phyloP scores from a whole-genome alignment of 73 alveolate species.

The Tetrahymena malaccensis region DNA sequence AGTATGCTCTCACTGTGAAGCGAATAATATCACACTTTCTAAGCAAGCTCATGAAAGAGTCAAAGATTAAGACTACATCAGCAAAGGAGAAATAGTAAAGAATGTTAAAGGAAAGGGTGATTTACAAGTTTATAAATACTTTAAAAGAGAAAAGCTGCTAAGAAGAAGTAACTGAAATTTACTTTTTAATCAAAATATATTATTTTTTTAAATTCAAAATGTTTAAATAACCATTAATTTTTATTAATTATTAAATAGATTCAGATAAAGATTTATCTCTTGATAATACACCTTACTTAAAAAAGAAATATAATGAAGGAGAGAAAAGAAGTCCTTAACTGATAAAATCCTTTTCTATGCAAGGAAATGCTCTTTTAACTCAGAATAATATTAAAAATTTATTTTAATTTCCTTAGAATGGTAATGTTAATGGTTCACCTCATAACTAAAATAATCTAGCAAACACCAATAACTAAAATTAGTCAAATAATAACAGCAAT shows the following conservation, averaged over 20 bases:
- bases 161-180: not conserved
- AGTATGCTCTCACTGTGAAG: constrained; percentile 56
- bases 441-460: not conserved
- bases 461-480: not conserved
- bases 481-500: not conserved
- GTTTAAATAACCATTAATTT: too few relatives aligned
- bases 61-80: not conserved
- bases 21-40: not conserved
- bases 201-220: too few relatives aligned
- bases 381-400: not conserved
- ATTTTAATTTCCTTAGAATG: not conserved
- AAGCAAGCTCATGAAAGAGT: not conserved
- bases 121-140: constrained; percentile 6
- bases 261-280: not conserved
- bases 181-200: too few relatives aligned
- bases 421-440: not conserved
- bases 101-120: constrained; percentile 48
- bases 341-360: not conserved
- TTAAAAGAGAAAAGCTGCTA: not conserved
- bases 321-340: not conserved
- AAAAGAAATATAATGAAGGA: not conserved
- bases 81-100: constrained; percentile 3
- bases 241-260: not conserved
- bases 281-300: not conserved
- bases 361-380: not conserved